Evolutionary conservation across 176 grass and related monocot genomes (phyloP).

Genomic region (Rhipidocladum racemiflorum): DNA sequence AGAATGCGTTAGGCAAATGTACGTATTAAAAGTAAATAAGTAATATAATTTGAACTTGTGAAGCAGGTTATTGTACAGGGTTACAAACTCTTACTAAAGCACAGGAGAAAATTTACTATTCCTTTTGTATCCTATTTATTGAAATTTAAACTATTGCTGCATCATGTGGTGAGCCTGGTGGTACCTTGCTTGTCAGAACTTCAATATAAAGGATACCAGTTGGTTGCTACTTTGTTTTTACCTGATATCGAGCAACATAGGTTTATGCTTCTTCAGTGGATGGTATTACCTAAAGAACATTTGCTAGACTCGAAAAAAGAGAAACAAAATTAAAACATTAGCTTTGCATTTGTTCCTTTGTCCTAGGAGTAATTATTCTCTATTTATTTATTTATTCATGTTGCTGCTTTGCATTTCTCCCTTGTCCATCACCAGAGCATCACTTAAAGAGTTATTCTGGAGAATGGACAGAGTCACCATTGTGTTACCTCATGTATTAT

Average conservation of each 20-base stretch:
- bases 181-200: neutral
- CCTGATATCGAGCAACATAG: neutral
- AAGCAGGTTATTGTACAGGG: neutral
- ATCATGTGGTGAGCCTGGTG: constrained; percentile 1
- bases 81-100: neutral
- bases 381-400: constrained; percentile 17
- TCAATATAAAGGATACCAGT: neutral
- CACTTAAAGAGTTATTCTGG: neutral
- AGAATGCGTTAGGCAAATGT: neutral
- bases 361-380: neutral
- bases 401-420: neutral
- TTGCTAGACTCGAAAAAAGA: neutral
- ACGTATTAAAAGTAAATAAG: neutral
- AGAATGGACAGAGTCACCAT: neutral
- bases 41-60: neutral
- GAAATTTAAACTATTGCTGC: neutral
- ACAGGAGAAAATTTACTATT: neutral
- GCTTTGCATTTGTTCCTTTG: constrained; percentile 21
- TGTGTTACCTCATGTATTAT: neutral
- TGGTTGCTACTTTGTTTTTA: neutral
- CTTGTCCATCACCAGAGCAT: neutral
- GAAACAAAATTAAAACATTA: neutral
- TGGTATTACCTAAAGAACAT: neutral
- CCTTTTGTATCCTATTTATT: neutral
- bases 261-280: constrained; percentile 20